Base-by-base conservation (phyloP, 352 stramenopile species). In the Phytophthora sp. region DNA sequence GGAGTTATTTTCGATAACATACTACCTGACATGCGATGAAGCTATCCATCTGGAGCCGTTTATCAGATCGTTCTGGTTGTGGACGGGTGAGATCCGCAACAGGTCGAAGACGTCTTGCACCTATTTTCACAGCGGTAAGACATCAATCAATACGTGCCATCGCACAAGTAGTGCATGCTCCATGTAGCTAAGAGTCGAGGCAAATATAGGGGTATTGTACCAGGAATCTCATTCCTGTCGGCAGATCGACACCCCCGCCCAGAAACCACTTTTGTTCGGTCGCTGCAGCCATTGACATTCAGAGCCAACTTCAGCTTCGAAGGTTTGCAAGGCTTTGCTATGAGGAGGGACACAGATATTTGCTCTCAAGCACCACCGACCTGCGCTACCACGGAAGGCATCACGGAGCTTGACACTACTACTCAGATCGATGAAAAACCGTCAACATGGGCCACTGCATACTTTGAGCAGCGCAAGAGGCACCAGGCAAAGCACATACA, bases 391-490 rank as follows among this genome's bases (percentile, higher is more conserved):
- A 42, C 45, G 20, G 28, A 41, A 39, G 17, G 17, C 21, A 34
- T 28, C 15, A 35, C 26, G 17, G n/a, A 53, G 13, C 20, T 30
- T 18, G 15, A 55, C 21, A 31, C 13, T 43, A n/a, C n/a, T n/a
- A n/a, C n/a, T n/a, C n/a, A n/a, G n/a, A n/a, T n/a, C n/a, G 31
- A 55, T 15, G 48, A 55, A 34, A 55, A 55, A 3, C 30, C 31
- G 24, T 43, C 48, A 21, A 39, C 48, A 23, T 55, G 48, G 48
- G 48, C 48, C 31, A 55, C 31, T 3, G 21, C 48, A 6, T 44
- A 55, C 48, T 55, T 44, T 12, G 15, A 55, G 11, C 48, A 55
- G 21, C 48, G 48, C 13, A 31, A 38, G 24, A 24, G 52, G 7
- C 37, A 38, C 7, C 45, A 44, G 15, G 12, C 39, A 12, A 26